phyloP scores from a whole-genome alignment of 768 basidiomycete genomes.

The Russula griseocarnosa region DNA sequence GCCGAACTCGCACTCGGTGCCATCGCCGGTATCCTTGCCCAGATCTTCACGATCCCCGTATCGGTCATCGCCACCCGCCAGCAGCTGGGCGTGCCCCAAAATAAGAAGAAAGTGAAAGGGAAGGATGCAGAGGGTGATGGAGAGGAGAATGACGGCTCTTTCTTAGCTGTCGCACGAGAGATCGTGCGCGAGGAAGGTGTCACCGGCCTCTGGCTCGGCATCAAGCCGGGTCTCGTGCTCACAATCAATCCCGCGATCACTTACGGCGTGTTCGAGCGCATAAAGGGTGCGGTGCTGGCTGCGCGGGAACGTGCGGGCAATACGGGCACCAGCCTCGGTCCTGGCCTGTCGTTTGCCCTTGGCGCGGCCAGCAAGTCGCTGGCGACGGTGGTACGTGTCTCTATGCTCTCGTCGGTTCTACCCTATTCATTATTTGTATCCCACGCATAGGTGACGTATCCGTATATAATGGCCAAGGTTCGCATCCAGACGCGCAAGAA shows the following conservation, averaged over 20 bases:
- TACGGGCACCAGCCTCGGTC: slow-evolving; percentile 57
- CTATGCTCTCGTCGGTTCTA: background rate
- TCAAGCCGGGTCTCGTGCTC: slow-evolving; percentile 89
- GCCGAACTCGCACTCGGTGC: slow-evolving; percentile 88
- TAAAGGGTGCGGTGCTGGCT: slow-evolving; percentile 69
- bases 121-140: slow-evolving; percentile 30
- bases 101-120: background rate
- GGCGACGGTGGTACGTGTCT: slow-evolving; percentile 77
- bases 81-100: slow-evolving; percentile 63
- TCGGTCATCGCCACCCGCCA: slow-evolving; percentile 97
- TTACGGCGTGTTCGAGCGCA: slow-evolving; percentile 89
- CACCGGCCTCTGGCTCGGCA: slow-evolving; percentile 85
- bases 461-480: slow-evolving; percentile 96
- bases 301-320: slow-evolving; percentile 45
- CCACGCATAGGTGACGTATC: slow-evolving; percentile 74
- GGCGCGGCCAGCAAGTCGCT: slow-evolving; percentile 93
- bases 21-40: slow-evolving; percentile 87
- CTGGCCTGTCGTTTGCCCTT: slow-evolving; percentile 75
- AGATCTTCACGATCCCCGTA: slow-evolving; percentile 98
- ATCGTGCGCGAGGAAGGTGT: slow-evolving; percentile 88
- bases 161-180: slow-evolving; percentile 74
- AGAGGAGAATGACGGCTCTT: slow-evolving; percentile 54
- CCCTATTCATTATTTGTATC: background rate
- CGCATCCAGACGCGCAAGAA: slow-evolving; percentile 83
- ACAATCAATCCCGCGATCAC: slow-evolving; percentile 98